Conservation (phyloP, 192 early-diverging fungal species). For the Backusella morwellensis region DNA sequence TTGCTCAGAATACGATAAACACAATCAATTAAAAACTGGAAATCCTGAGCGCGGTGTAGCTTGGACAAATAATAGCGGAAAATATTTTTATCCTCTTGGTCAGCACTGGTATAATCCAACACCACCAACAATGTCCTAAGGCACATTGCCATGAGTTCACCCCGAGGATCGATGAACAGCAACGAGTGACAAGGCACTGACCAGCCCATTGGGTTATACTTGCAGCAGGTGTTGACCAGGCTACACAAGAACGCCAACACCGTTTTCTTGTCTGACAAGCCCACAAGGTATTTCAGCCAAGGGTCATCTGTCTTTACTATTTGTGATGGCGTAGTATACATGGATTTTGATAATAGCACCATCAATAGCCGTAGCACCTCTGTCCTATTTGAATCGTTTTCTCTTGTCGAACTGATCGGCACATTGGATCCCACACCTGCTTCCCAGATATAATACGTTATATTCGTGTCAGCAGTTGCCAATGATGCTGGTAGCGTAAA, state of each 20-base stretch:
- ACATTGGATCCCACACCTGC: constrained; percentile 73
- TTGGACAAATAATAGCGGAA: constrained; percentile 80
- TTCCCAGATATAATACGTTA: constrained; percentile 75
- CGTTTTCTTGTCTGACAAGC: constrained; percentile 60
- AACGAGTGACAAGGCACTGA: constrained; percentile 82
- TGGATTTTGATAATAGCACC: constrained; percentile 72
- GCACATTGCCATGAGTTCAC: constrained; percentile 67
- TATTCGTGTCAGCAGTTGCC: constrained; percentile 26
- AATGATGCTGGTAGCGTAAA: constrained; percentile 66
- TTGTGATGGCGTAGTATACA: constrained; percentile 65
- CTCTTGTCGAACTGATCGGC: constrained; percentile 63
- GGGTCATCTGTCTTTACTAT: constrained; percentile 48
- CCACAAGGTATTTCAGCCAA: constrained; percentile 56
- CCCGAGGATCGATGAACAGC: constrained; percentile 67
- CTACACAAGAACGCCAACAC: constrained; percentile 82
- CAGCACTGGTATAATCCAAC: constrained; percentile 57
- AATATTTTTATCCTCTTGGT: background rate
- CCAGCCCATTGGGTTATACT: constrained; percentile 85
- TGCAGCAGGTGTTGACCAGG: constrained; percentile 77
- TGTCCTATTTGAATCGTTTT: constrained; percentile 64
- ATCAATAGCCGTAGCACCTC: constrained; percentile 80
- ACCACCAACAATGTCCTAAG: constrained; percentile 64
- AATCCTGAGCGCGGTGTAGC: constrained; percentile 83
- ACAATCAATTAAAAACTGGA: constrained; percentile 74
- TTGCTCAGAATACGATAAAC: constrained; percentile 79